Percentiles rank a stretch among this genome's conserved stretches.
These are phyloP conservation scores for Excoecaria cochinchinensis DNA, from an alignment of 345 rosid species.

Conservation along the genomic window DNA sequence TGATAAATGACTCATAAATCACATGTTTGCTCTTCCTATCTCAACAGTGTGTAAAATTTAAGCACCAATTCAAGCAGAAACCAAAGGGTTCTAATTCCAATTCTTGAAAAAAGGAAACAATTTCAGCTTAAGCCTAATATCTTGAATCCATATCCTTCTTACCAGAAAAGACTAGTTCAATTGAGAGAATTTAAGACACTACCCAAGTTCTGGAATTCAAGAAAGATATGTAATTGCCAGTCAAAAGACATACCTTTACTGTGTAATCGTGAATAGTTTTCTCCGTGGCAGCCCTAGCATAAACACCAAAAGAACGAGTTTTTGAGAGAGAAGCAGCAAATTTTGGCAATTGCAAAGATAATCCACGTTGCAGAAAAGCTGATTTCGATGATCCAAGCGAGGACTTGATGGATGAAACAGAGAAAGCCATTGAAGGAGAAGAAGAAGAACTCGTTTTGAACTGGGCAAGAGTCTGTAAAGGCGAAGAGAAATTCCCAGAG, in stretches of 20 bases:
- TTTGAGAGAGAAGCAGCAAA: conserved; percentile 39
- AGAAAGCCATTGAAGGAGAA: conserved; percentile 35
- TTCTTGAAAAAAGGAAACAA: too few relatives aligned
- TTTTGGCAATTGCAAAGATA: conserved; percentile 33
- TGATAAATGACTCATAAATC: too few relatives aligned
- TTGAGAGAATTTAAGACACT: background rate
- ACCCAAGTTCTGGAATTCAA: background rate
- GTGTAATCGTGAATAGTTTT: conserved; percentile 69
- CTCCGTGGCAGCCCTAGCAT: conserved; percentile 71
- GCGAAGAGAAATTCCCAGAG: conserved; percentile 36
- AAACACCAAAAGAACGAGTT: conserved; percentile 40
- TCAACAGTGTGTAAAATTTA: too few relatives aligned
- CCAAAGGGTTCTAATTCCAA: background rate
- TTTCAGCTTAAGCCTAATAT: too few relatives aligned
- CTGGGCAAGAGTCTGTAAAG: conserved; percentile 28
- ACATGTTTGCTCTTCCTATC: too few relatives aligned
- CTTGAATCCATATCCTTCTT: too few relatives aligned
- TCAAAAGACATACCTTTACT: conserved; percentile 54
- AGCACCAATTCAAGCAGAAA: too few relatives aligned
- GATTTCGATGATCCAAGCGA: conserved; percentile 50
- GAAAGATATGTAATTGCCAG: background rate
- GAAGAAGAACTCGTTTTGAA: conserved; percentile 25
- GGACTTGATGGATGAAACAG: conserved; percentile 41
- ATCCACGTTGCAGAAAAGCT: conserved; percentile 48
- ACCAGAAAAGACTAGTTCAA: background rate